phyloP scores from a whole-genome alignment of 2,329 filamentous ascomycete genomes.

The Xylaria arbuscula region DNA sequence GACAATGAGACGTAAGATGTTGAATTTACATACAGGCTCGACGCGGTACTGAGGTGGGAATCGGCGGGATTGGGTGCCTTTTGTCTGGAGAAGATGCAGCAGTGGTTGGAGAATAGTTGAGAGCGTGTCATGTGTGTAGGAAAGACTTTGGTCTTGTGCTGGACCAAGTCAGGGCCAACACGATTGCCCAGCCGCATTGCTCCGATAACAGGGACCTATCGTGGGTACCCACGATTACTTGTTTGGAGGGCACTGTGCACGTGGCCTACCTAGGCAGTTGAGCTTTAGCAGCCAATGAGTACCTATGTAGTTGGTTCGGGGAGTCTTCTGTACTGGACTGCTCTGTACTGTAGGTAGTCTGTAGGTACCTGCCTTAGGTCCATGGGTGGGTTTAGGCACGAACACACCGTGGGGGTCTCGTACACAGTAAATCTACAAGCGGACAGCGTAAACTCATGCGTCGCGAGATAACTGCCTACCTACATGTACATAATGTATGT shows the following conservation, averaged over 20 bases:
- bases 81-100: constrained; percentile 6
- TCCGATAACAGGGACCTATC: constrained; percentile 18
- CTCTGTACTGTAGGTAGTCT: background rate
- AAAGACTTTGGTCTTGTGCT: constrained; percentile 22
- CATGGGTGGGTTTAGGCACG: background rate
- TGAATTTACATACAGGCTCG: constrained; percentile 3
- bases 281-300: background rate
- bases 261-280: constrained; percentile 12
- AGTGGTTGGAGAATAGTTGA: constrained; percentile 16
- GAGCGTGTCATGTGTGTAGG: constrained; percentile 24
- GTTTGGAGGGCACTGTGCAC: constrained; percentile 30
- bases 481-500: no score
- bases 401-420: constrained; percentile 5
- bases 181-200: constrained; percentile 12
- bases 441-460: background rate
- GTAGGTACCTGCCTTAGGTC: background rate
- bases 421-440: constrained; percentile 3
- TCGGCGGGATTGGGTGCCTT: constrained; percentile 3
- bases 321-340: no score
- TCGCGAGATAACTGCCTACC: background rate
- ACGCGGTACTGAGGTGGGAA: background rate
- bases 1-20: constrained; percentile 6
- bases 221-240: constrained; percentile 21
- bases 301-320: background rate
- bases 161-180: constrained; percentile 19